A percentile compares a stretch with the other conserved stretches of the same genome.
These are phyloP conservation scores for Pseudopithomyces maydicus DNA, from an alignment of 2,329 filamentous ascomycete genomes.

Conservation along the genomic window DNA sequence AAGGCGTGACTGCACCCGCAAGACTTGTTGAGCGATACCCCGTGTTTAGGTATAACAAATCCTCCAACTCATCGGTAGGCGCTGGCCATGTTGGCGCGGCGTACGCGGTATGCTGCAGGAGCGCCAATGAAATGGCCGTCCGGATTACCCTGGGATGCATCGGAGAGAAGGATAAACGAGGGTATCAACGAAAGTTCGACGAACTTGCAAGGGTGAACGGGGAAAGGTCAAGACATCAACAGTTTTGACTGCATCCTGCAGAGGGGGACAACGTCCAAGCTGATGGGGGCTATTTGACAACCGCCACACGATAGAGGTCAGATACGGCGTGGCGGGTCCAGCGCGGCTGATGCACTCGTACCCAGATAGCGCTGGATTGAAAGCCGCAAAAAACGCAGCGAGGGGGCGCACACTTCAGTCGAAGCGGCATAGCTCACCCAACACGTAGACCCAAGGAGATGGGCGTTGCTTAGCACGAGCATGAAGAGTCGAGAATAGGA, in stretches of 20 bases:
- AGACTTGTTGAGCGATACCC: constrained; percentile 62
- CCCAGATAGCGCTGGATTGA: constrained; percentile 2
- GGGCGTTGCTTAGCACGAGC: constrained; percentile 11
- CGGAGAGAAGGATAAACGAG: not conserved
- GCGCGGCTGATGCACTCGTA: not conserved
- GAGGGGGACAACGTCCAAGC: not conserved
- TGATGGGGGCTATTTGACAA: not conserved
- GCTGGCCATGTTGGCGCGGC: constrained; percentile 67
- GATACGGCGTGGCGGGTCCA: not conserved
- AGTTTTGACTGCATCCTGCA: not conserved
- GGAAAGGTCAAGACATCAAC: not conserved
- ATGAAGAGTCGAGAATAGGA: constrained; percentile 14
- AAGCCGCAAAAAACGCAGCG: not conserved
- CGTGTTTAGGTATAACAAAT: constrained; percentile 65
- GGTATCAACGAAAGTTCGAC: not conserved
- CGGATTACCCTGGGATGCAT: constrained; percentile 15
- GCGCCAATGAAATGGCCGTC: constrained; percentile 13
- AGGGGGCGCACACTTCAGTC: constrained; percentile 6
- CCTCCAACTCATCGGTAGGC: constrained; percentile 64
- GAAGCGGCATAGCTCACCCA: constrained; percentile 7
- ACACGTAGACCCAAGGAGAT: constrained; percentile 4
- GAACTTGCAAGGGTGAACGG: not conserved
- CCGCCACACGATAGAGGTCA: not conserved
- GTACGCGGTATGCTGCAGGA: constrained; percentile 12
- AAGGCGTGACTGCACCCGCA: constrained; percentile 62